Evolutionary conservation across 495 filamentous ascomycete genomes (phyloP), one percentile per base, ranked within the genome.

Genomic region (Aspergillus bertholletiae): DNA sequence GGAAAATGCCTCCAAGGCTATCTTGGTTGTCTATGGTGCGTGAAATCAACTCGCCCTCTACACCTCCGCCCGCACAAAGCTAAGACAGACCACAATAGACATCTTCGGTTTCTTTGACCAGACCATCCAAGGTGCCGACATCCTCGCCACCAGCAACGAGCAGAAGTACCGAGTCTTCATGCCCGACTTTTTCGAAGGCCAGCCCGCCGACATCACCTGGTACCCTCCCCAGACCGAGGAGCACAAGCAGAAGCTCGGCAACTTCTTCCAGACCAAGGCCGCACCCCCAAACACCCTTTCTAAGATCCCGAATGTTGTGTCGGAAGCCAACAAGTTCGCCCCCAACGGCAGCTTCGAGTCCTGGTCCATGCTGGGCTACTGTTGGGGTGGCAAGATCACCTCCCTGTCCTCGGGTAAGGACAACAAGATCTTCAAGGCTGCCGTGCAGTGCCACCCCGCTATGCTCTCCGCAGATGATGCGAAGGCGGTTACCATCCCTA

Each of bases 311-410:
- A 77, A 70, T 7, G 74, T 87, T 53, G 73, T 94, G 67, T 59
- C 75, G 62, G 59, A 80, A 74, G 73, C 71, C 79, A 74, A 71
- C 69, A 65, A 71, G 58, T 76, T 80, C 13, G 70, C 72, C 5
- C 46, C 63, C 20, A 56, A 54, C 35, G 71, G 59, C 11, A 35
- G 45, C 26, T 84, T 95, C 61, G 76, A 85, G 62, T 85, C 81
- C 27, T 96, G 90, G 90, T 91, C 78, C n/a, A 77, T 90, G 53
- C 67, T 97, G n/a, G 93, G 93, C 13, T 91, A 80, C 81, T 98
- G 93, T 81, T 98, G 92, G 93, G 93, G 93, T 53, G 92, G 88
- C 51, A 96, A 96, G 78, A 82, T 88, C 47, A 74, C 80, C 15
- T 78, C 80, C n/a, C 76, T 89, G n/a, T 73, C 84, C 27, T 73